Percentiles rank a stretch among this genome's conserved stretches.
phyloP scores from a whole-genome alignment of 306 rosid species.

The Psophocarpus tetragonolobus region DNA sequence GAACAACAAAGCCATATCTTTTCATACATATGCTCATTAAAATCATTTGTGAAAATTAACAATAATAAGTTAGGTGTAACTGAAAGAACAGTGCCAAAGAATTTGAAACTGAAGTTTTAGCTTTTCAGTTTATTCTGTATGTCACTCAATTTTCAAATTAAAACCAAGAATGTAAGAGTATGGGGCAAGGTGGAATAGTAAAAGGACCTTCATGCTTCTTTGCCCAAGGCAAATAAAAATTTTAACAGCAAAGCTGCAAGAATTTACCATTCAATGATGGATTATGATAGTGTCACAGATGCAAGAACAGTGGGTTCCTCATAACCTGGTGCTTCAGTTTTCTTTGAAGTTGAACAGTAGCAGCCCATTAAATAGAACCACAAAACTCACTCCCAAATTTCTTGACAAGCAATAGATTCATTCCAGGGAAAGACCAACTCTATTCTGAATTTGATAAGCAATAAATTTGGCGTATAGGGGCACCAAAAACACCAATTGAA shows the following conservation, averaged over 20 bases:
- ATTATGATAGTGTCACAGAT: constrained; percentile 65
- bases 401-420: not conserved
- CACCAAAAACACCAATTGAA: too few relatives aligned
- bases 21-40: too few relatives aligned
- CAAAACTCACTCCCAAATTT: constrained; percentile 35
- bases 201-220: not conserved
- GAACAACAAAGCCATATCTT: too few relatives aligned
- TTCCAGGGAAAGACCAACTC: constrained; percentile 25
- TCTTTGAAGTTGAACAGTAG: constrained; percentile 55
- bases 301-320: constrained; percentile 81
- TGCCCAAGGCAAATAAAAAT: not conserved
- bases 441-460: not conserved
- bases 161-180: too few relatives aligned
- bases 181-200: too few relatives aligned
- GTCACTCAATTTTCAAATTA: too few relatives aligned
- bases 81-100: not conserved
- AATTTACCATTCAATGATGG: constrained; percentile 33
- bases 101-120: not conserved
- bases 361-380: constrained; percentile 72
- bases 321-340: constrained; percentile 48
- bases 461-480: too few relatives aligned
- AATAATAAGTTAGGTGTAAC: not conserved
- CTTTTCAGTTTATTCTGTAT: not conserved
- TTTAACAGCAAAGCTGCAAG: constrained; percentile 30
- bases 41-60: too few relatives aligned